A percentile compares a stretch with the other conserved stretches of the same genome.
These are phyloP conservation scores for Pseudohalonectria lignicola DNA, from an alignment of 2,329 filamentous ascomycete genomes.

Conservation along the genomic window DNA sequence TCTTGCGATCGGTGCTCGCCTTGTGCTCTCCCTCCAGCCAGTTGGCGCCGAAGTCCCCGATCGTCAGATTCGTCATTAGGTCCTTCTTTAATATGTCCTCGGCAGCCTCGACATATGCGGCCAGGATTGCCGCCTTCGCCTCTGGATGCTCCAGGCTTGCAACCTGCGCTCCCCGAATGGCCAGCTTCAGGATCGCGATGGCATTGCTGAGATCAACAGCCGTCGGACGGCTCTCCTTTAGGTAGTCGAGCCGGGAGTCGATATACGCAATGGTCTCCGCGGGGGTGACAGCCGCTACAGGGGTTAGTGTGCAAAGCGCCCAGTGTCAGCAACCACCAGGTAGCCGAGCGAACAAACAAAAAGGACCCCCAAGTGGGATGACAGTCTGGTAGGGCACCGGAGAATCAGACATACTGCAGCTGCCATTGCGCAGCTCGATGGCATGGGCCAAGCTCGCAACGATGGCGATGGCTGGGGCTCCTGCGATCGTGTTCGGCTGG, in stretches of 20 bases:
- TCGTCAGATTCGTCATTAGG: conserved; percentile 74
- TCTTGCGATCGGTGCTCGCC: conserved; percentile 32
- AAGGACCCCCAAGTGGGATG: no score
- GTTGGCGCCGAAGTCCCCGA: conserved; percentile 70
- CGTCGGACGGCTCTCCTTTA: conserved; percentile 82
- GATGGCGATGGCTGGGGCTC: conserved; percentile 92
- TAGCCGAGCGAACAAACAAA: no score
- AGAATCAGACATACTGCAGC: conserved; percentile 23
- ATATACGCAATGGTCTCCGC: conserved; percentile 61
- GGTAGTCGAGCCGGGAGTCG: conserved; percentile 66
- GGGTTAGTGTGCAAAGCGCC: no score
- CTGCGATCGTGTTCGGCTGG: no score
- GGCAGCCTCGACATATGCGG: conserved; percentile 66
- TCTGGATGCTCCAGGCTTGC: conserved; percentile 23
- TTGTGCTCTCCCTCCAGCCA: conserved; percentile 62
- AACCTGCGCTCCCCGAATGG: conserved; percentile 40
- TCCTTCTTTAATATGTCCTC: conserved; percentile 84
- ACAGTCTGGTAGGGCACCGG: background rate
- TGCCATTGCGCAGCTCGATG: conserved; percentile 61
- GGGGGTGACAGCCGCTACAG: conserved; percentile 29
- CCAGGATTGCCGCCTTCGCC: conserved; percentile 43
- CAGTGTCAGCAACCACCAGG: no score
- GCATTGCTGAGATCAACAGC: conserved; percentile 93
- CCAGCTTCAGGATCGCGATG: conserved; percentile 63
- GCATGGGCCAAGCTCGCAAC: conserved; percentile 86